These are phyloP conservation scores for Botrytis galanthina DNA, from an alignment of 2,329 filamentous ascomycete genomes.

Conservation along the genomic window DNA sequence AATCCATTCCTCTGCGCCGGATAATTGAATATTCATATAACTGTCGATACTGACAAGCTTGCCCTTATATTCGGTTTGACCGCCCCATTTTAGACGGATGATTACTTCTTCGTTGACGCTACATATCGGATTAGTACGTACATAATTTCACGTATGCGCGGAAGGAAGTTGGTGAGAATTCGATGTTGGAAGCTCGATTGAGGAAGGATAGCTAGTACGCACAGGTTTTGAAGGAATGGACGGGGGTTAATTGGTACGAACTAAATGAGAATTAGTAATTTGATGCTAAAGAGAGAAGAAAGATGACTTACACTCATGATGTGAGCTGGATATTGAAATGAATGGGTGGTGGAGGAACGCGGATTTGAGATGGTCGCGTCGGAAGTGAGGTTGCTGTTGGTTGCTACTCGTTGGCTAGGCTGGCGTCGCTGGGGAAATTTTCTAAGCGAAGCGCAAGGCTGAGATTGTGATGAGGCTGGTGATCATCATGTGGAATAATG, in stretches of 20 bases:
- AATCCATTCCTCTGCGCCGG: conserved; percentile 88
- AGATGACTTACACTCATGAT: conserved; percentile 41
- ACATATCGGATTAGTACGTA: conserved; percentile 12
- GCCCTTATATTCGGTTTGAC: conserved; percentile 92
- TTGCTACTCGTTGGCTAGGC: conserved; percentile 12
- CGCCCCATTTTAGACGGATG: conserved; percentile 92
- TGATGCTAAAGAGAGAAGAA: background rate
- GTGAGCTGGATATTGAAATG: conserved; percentile 15
- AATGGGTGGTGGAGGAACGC: conserved; percentile 22
- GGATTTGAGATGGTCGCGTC: conserved; percentile 22
- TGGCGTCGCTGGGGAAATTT: conserved; percentile 24
- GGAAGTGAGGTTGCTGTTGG: conserved; percentile 10
- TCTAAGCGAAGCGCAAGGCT: conserved; percentile 18
- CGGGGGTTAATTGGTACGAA: conserved; percentile 96
- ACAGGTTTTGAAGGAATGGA: conserved; percentile 92
- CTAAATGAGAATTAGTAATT: conserved; percentile 42
- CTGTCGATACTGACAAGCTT: conserved; percentile 88
- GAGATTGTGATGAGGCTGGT: conserved; percentile 1
- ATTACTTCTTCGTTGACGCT: conserved; percentile 88
- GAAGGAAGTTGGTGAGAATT: background rate
- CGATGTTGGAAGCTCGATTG: background rate
- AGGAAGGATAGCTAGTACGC: conserved; percentile 43
- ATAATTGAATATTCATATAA: conserved; percentile 98
- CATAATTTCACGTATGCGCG: background rate
- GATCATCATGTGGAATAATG: background rate